Base-by-base conservation (phyloP, 208 protist genomes). In the Leptomonas seymouri region DNA sequence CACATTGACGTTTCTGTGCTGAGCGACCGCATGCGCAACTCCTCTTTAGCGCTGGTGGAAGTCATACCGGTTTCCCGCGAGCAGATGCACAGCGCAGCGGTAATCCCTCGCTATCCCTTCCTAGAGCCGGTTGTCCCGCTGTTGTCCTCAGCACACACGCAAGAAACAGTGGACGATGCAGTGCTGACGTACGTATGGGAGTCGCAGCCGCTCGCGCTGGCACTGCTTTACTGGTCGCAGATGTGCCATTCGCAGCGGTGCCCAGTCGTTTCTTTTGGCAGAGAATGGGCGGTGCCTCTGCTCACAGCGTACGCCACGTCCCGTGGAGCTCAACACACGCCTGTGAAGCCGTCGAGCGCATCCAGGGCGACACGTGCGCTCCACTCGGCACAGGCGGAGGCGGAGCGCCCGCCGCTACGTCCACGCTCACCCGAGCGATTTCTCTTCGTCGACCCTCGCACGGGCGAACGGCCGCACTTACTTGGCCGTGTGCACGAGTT, bases 191-290 rank as follows among this genome's bases (percentile, higher is more conserved):
- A 63, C 25, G 23, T 74, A 23, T 50, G 30, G 11, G 31, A 34
- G 21, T 9, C n/a, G 6, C 16, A 59, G 31, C 69, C 69, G 50
- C 36, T 74, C 9, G 34, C 31, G 28, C 42, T 67, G 16, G 69
- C 69, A 11, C 55, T 74, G 18, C 67, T 74, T 27, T 62, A 62
- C 21, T 74, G 69, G 69, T 61, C 50, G 4, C 69, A 60, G 16
- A 34, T 56, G 51, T 74, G 69, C 44, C 69, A 74, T 60, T 48
- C 36, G n/a, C 48, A 60, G 20, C 23, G 59, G 23, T 60, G 48
- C 11, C 69, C 69, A 2, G 53, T 74, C n/a, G 28, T 45, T 14
- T n/a, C 2, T 4, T 74, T 74, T 44, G 69, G 58, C 7, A 67
- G 21, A 41, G 25, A 31, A 2, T 74, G 36, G 21, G 69, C 69